Base-by-base conservation (phyloP, 495 filamentous ascomycete species). In the Tuber aestivum region DNA sequence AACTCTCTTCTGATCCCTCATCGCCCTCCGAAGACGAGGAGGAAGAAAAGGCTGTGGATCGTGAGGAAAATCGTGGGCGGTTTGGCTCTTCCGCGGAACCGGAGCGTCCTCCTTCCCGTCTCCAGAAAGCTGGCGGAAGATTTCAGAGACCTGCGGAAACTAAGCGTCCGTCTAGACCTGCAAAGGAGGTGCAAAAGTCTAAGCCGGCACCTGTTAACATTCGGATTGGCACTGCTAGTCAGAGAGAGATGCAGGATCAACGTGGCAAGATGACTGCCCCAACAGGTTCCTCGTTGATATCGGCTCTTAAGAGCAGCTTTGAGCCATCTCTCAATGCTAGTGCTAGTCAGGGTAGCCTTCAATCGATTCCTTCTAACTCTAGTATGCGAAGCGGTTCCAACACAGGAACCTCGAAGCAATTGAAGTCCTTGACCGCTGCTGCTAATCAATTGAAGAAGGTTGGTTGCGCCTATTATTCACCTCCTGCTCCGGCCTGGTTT, bases 141-240 rank as follows among this genome's bases (percentile, higher is more conserved):
- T 81, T 80, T 65, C 78, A 75, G 18, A 80, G 72, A 48, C 48
- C 79, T 70, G 68, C 56, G 8, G 78, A 80, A 70, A 80, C 65
- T 32, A 76, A 74, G 61, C 80, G 69, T 27, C 76, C 76, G 40
- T 61, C 76, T 16, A 76, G 79, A n/a, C 79, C 75, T 32, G 50
- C 75, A 38, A 79, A 80, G 41, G 76, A 76, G 27, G 77, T 73
- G 56, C 71, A 56, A 41, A 79, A 82, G 71, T 37, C 69, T 27
- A 83, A 81, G 65, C 76, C 70, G 10, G 73, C 74, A 5, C 81
- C 81, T 61, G 74, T 83, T 70, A 76, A 78, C 38, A 81, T 83
- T 48, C 80, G 82, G 74, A 77, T 83, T 61, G 77, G 78, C 35
- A 81, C 82, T 74, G 79, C 82, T 23, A 83, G 82, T n/a, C 82